phyloP scores from a whole-genome alignment of 257 asterid genomes.

The Solanum etuberosum region DNA sequence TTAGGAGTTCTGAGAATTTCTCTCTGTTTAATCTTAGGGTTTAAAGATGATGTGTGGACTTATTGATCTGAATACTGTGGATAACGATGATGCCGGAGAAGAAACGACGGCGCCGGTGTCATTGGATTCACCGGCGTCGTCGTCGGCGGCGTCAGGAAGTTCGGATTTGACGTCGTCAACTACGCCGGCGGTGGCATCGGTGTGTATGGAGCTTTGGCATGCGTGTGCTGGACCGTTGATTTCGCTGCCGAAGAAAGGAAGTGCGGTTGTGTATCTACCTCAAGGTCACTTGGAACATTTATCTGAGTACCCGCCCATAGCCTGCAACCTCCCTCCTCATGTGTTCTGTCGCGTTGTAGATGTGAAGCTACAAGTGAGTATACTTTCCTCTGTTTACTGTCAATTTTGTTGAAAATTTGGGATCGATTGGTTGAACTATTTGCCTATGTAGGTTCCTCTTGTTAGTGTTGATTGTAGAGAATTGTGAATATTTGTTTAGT shows the following conservation, averaged over 20 bases:
- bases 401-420: neutral
- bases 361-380: conserved; percentile 74
- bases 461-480: neutral
- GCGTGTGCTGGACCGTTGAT: conserved; percentile 98
- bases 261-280: conserved; percentile 73
- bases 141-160: conserved; percentile 18
- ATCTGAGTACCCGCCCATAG: conserved; percentile 38
- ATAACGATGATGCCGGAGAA: conserved; percentile 25
- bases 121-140: neutral
- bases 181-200: conserved; percentile 27
- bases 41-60: conserved; percentile 36
- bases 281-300: conserved; percentile 87
- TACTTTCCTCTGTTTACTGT: no score
- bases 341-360: conserved; percentile 88
- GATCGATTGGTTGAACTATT: neutral
- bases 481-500: neutral
- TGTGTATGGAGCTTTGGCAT: conserved; percentile 97
- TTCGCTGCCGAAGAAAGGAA: conserved; percentile 83
- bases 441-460: neutral
- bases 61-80: conserved; percentile 67
- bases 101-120: neutral
- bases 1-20: neutral
- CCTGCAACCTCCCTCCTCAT: conserved; percentile 65
- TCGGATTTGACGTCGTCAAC: conserved; percentile 21
- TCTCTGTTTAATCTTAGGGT: conserved; percentile 27